phyloP scores from a whole-genome alignment of 176 grass and related monocot species.

The Oryza nivara region DNA sequence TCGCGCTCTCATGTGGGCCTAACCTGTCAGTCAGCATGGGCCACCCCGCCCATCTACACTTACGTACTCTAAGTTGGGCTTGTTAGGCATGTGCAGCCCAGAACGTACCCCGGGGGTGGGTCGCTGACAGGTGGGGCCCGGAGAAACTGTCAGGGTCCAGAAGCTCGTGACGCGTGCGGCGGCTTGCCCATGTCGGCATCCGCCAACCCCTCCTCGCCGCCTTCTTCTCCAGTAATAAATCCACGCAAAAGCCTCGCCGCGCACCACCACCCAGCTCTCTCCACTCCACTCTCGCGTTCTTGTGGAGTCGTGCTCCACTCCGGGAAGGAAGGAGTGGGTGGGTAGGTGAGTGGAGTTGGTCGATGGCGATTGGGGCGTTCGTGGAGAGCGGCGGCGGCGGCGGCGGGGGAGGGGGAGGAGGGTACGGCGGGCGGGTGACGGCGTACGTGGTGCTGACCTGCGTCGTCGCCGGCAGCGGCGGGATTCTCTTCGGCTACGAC shows the following conservation, averaged over 20 bases:
- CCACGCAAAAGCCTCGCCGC: background rate
- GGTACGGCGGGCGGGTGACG: slow-evolving; percentile 72
- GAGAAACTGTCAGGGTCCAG: background rate
- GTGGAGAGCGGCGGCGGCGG: slow-evolving; percentile 24
- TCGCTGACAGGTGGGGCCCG: background rate
- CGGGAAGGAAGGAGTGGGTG: too few relatives aligned
- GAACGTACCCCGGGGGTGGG: background rate
- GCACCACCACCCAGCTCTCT: background rate
- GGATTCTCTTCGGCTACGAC: slow-evolving; percentile 95
- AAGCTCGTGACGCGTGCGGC: background rate
- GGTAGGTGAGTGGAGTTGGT: background rate
- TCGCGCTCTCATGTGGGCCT: too few relatives aligned
- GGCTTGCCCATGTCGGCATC: background rate
- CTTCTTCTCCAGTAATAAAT: slow-evolving; percentile 17
- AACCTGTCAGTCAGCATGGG: too few relatives aligned
- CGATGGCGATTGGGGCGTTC: slow-evolving; percentile 52
- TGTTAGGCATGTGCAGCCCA: background rate
- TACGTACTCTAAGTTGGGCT: too few relatives aligned
- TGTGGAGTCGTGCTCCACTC: too few relatives aligned
- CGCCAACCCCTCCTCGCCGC: background rate
- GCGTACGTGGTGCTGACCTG: slow-evolving; percentile 74
- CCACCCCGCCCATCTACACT: too few relatives aligned
- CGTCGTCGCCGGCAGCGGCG: slow-evolving; percentile 76
- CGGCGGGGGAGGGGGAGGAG: slow-evolving; percentile 3
- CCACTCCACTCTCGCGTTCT: background rate